A percentile compares a stretch with the other conserved stretches of the same genome.
These are phyloP conservation scores for Aspergillus sp. DNA, from an alignment of 2,329 filamentous ascomycete species.

Conservation along the genomic window DNA sequence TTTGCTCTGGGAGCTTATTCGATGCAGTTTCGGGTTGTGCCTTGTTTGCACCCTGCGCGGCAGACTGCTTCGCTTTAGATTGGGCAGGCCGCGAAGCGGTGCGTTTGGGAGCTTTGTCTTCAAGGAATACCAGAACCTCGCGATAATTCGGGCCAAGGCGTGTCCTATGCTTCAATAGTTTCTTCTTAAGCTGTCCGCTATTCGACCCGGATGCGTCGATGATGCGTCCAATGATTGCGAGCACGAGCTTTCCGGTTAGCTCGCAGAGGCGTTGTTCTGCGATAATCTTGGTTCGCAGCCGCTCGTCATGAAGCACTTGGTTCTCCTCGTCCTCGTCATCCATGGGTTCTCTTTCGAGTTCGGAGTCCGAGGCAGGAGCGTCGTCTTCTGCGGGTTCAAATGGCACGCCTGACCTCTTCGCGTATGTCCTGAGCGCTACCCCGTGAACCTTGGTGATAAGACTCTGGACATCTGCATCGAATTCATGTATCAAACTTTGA, in stretches of 20 bases:
- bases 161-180: slow-evolving; percentile 76
- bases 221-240: slow-evolving; percentile 72
- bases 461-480: slow-evolving; percentile 61
- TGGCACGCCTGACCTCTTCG: slow-evolving; percentile 59
- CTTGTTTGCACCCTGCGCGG: slow-evolving; percentile 14
- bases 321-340: slow-evolving; percentile 39
- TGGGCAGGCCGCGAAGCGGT: slow-evolving; percentile 16
- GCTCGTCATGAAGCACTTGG: slow-evolving; percentile 47
- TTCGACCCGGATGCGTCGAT: slow-evolving; percentile 65
- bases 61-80: slow-evolving; percentile 36
- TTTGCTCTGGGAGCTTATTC: slow-evolving; percentile 22
- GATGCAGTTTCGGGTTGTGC: slow-evolving; percentile 11
- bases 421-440: slow-evolving; percentile 72
- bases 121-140: slow-evolving; percentile 77
- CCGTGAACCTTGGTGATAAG: slow-evolving; percentile 76
- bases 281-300: slow-evolving; percentile 66
- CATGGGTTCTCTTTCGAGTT: slow-evolving; percentile 59
- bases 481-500: slow-evolving; percentile 65
- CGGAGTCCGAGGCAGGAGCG: slow-evolving; percentile 65
- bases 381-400: slow-evolving; percentile 64
- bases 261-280: slow-evolving; percentile 85
- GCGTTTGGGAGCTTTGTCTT: slow-evolving; percentile 57
- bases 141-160: slow-evolving; percentile 82
- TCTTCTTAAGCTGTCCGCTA: slow-evolving; percentile 64
- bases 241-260: slow-evolving; percentile 78